A percentile compares a stretch with the other conserved stretches of the same genome.
Conservation (phyloP, 2,329 filamentous ascomycete species). For the Fusarium clavum region DNA sequence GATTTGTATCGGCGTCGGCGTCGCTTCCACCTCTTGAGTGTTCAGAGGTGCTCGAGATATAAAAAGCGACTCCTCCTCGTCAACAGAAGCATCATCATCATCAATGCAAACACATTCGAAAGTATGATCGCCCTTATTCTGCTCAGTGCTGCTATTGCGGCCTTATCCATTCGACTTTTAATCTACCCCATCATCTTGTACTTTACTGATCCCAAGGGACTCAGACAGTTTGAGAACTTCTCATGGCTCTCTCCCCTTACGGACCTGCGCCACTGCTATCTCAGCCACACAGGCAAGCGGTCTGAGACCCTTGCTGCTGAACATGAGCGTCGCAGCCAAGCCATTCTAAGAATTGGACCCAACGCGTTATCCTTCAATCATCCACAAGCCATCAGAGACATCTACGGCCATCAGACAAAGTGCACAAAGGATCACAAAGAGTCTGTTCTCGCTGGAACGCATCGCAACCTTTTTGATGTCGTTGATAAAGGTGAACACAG, state of each 20-base stretch:
- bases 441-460: slow-evolving; percentile 56
- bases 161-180: slow-evolving; percentile 24
- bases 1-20: too few species aligned
- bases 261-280: slow-evolving; percentile 34
- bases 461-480: slow-evolving; percentile 65
- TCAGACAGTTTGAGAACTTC: slow-evolving; percentile 38
- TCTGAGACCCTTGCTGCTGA: slow-evolving; percentile 59
- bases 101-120: too few species aligned
- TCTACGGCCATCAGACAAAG: slow-evolving; percentile 60
- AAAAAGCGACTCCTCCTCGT: too few species aligned
- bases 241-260: slow-evolving; percentile 37
- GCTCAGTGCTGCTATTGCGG: slow-evolving; percentile 6
- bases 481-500: slow-evolving; percentile 64
- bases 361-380: slow-evolving; percentile 43
- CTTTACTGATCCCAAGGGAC: slow-evolving; percentile 52
- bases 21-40: too few species aligned
- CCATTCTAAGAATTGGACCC: slow-evolving; percentile 46
- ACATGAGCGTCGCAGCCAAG: slow-evolving; percentile 54
- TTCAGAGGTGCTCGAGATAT: too few species aligned
- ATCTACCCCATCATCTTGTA: slow-evolving; percentile 34
- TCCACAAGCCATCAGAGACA: slow-evolving; percentile 44
- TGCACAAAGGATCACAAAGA: slow-evolving; percentile 64
- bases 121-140: slow-evolving; percentile 13
- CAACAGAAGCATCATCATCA: too few species aligned
- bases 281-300: slow-evolving; percentile 52